Evolutionary conservation across 2,329 filamentous ascomycete genomes (phyloP).

Genomic region (Cytospora piceicola): DNA sequence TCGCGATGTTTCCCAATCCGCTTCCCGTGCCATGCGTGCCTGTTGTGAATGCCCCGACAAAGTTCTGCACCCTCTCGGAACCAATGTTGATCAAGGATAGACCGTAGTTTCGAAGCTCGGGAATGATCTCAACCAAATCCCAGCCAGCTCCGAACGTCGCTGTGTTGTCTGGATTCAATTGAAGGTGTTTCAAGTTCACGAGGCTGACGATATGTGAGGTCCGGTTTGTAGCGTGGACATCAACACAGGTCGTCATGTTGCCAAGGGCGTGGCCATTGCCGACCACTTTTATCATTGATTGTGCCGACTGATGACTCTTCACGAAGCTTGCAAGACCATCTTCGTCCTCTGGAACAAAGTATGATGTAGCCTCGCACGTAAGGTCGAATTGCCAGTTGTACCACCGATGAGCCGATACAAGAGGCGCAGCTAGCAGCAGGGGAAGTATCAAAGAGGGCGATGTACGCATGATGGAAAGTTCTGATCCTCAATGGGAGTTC

Average conservation of each 20-base stretch:
- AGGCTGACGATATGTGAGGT: constrained; percentile 13
- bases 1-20: neutral
- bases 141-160: constrained; percentile 8
- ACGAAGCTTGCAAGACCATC: neutral
- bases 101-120: constrained; percentile 2
- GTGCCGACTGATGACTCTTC: neutral
- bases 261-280: constrained; percentile 7
- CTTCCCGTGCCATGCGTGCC: constrained; percentile 5
- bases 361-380: constrained; percentile 6
- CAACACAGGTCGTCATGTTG: constrained; percentile 11
- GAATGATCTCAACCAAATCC: constrained; percentile 4
- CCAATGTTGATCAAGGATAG: constrained; percentile 7
- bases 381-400: constrained; percentile 11
- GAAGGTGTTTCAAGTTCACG: constrained; percentile 11
- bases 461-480: no score
- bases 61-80: constrained; percentile 10
- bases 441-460: neutral
- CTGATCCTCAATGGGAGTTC: no score
- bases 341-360: constrained; percentile 5
- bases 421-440: neutral
- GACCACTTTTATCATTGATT: constrained; percentile 6
- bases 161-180: constrained; percentile 2
- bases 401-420: constrained; percentile 9
- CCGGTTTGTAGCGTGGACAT: constrained; percentile 6
- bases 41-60: constrained; percentile 4